A percentile compares a stretch with the other conserved stretches of the same genome.
Conservation (phyloP, 2,329 filamentous ascomycete genomes). For the Verticillium albo-atrum region DNA sequence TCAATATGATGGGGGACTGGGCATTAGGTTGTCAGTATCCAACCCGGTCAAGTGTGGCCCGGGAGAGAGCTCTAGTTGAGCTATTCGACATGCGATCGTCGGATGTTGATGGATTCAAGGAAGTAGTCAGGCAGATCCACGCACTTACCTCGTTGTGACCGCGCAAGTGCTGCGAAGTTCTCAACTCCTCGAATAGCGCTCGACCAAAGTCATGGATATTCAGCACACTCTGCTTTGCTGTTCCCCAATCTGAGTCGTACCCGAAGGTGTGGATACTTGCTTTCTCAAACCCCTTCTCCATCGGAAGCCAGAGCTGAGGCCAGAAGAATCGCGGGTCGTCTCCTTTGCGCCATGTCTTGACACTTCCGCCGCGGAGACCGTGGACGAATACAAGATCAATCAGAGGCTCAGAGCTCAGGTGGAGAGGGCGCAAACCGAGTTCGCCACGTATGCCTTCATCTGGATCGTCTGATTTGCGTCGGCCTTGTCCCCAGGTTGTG, state of each 20-base stretch:
- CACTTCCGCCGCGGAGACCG: constrained; percentile 33
- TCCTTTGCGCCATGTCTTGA: constrained; percentile 34
- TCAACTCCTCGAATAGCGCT: constrained; percentile 21
- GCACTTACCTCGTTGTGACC: too few species aligned
- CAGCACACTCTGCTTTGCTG: constrained; percentile 12
- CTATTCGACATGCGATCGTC: too few species aligned
- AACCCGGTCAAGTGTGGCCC: too few species aligned
- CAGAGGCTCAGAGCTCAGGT: constrained; percentile 20
- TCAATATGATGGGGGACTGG: constrained; percentile 18
- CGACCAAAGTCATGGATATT: constrained; percentile 25
- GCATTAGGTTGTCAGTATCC: too few species aligned
- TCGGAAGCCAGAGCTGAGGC: constrained; percentile 33
- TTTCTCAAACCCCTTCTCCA: constrained; percentile 20
- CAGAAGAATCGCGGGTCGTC: constrained; percentile 27
- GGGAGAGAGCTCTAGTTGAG: too few species aligned
- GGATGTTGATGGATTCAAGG: too few species aligned
- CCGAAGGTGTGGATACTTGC: constrained; percentile 25
- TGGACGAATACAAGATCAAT: constrained; percentile 38
- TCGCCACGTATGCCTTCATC: constrained; percentile 11
- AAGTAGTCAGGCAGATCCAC: too few species aligned
- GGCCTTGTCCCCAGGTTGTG: not conserved
- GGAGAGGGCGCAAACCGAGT: constrained; percentile 19
- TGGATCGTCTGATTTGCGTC: too few species aligned
- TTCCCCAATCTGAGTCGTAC: constrained; percentile 23
- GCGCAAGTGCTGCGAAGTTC: constrained; percentile 15